Evolutionary conservation across 2,329 filamentous ascomycete genomes (phyloP), one percentile per base, ranked within the genome.

Genomic region (Exserohilum turcica): DNA sequence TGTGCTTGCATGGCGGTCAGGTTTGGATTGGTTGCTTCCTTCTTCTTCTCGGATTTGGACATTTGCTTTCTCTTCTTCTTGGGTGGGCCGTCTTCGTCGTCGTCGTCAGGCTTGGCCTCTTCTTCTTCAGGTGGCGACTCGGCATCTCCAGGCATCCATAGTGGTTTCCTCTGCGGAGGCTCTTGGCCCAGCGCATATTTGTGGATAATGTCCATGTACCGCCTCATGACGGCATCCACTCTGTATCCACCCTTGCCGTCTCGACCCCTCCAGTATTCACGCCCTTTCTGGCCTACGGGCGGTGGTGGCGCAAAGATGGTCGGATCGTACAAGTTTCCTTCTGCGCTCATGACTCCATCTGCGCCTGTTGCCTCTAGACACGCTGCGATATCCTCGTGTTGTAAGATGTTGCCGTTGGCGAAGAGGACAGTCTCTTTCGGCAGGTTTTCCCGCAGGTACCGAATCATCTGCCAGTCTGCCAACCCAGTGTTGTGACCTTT

Each of bases 401-500:
- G 88, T 53, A 99, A 78, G 31, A 97, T 88, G 69, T 99, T 99
- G 10, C 94, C 94, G 73, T 99, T 99, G 3, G 94, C 94, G 71
- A 99, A 97, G 2, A 99, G 85, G 19, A 99, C 94, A 6, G 92
- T 95, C 42, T 97, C 92, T 1, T 82, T 78, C 0, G 93, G 93
- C 27, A 99, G 77, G 56, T 88, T 89, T 9, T 96, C 90, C 43
- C 94, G 82, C 60, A 99, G 76, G 68, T 90, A 93, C 4, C 87
- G 84, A 51, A 99, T 87, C 68, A 89, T 85, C n/a, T 78, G 79
- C 94, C 94, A 99, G 76, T 99, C 92, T 4, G 94, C 94, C 31
- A 97, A 65, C 0, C 94, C 94, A 0, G 94, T 99, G 68, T 96
- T 84, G 71, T 99, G 94, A 0, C 94, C 93, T 78, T 99, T 99